These are phyloP conservation scores for Salmacisia buchloeana DNA, from an alignment of 1,284 basidiomycete genomes.

Conservation along the genomic window DNA sequence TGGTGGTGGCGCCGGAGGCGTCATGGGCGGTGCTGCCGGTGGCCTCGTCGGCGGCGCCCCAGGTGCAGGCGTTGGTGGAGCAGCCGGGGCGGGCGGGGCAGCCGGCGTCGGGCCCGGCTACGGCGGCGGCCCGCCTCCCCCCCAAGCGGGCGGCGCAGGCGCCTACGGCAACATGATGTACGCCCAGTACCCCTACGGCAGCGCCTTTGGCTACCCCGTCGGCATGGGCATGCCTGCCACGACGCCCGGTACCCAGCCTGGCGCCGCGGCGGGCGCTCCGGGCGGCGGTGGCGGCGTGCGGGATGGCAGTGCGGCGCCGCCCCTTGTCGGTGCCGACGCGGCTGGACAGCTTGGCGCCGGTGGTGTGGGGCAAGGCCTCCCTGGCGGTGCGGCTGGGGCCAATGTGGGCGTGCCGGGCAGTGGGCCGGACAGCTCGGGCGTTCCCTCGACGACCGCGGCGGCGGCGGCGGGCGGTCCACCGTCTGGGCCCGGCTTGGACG, in stretches of 20 bases:
- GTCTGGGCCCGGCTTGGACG: background rate
- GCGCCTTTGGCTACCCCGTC: background rate
- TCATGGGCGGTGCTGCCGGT: background rate
- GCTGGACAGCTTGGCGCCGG: background rate
- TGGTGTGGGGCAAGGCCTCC: no score
- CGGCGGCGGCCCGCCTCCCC: no score
- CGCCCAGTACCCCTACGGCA: constrained; percentile 6
- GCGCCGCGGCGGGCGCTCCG: background rate
- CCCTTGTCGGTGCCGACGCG: background rate
- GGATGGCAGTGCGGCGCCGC: no score
- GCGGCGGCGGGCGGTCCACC: background rate
- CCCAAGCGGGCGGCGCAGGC: background rate
- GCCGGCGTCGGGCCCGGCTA: no score
- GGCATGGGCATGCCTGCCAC: background rate
- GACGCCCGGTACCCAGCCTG: constrained; percentile 2
- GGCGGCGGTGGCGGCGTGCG: background rate
- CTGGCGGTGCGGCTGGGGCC: no score
- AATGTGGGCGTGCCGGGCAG: no score
- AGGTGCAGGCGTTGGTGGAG: background rate
- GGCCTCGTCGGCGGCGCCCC: background rate
- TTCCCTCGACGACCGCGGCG: no score
- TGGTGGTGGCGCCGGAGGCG: background rate
- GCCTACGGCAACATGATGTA: constrained; percentile 7
- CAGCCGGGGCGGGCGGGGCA: background rate
- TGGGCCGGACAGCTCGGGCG: no score